phyloP scores from a whole-genome alignment of 2,329 filamentous ascomycete genomes.

The Fusarium buharicum region DNA sequence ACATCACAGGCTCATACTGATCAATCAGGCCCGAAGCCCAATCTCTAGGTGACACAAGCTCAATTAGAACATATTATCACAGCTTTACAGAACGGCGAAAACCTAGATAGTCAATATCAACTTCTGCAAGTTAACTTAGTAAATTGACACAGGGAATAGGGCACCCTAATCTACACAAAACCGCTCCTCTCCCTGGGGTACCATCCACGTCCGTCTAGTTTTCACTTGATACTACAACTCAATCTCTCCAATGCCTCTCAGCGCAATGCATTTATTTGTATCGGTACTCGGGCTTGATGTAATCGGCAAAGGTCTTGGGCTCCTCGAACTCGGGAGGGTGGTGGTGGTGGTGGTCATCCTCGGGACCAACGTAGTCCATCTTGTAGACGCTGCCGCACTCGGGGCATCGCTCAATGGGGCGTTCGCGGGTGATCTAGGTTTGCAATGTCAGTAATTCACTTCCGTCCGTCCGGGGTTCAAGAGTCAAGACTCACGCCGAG shows the following conservation, averaged over 20 bases:
- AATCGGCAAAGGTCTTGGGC: constrained; percentile 97
- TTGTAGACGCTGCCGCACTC: constrained; percentile 98
- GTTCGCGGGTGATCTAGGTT: constrained; percentile 80
- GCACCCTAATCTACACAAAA: constrained; percentile 57
- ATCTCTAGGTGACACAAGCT: background rate
- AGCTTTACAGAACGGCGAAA: constrained; percentile 1
- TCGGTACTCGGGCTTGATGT: constrained; percentile 93
- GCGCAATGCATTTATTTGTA: constrained; percentile 62
- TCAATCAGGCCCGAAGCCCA: background rate
- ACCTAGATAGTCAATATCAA: constrained; percentile 40
- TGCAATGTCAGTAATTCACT: constrained; percentile 27
- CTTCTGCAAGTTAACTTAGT: constrained; percentile 48
- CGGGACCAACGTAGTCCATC: constrained; percentile 93
- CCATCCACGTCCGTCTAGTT: constrained; percentile 40
- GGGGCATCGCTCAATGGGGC: constrained; percentile 92
- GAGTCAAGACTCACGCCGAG: constrained; percentile 74
- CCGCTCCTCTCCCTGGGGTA: constrained; percentile 40
- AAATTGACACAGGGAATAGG: constrained; percentile 51
- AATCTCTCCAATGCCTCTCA: constrained; percentile 19
- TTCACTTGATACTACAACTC: constrained; percentile 42
- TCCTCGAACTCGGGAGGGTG: constrained; percentile 75
- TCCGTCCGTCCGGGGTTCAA: constrained; percentile 26
- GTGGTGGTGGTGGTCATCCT: constrained; percentile 75
- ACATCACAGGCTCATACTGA: constrained; percentile 22
- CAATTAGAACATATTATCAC: constrained; percentile 4